Evolutionary conservation across 805 yeast species (phyloP).

Genomic region (Wickerhamia fluorescens): DNA sequence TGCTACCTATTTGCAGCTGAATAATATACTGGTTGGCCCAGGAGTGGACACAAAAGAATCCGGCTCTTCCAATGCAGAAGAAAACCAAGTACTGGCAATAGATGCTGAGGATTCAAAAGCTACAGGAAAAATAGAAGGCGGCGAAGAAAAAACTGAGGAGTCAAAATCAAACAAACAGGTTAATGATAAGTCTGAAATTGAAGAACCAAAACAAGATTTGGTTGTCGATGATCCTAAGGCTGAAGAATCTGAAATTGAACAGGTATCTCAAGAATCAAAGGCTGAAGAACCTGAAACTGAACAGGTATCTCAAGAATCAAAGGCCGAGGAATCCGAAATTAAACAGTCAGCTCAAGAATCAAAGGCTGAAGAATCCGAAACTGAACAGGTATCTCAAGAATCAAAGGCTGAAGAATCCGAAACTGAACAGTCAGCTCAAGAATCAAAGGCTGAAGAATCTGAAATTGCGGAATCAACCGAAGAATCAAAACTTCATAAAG

Average conservation of each 20-base stretch:
- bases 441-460: slow-evolving; percentile 1
- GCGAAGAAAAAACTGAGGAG: no score
- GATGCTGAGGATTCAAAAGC: slow-evolving; percentile 7
- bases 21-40: no score
- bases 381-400: no score
- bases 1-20: no score
- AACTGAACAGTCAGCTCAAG: background rate
- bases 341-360: background rate
- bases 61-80: background rate
- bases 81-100: slow-evolving; percentile 1
- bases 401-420: background rate
- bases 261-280: slow-evolving; percentile 1
- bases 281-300: background rate
- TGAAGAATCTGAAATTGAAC: background rate
- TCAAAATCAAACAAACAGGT: no score
- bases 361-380: no score
- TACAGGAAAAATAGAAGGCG: background rate
- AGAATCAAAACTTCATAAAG: background rate
- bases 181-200: slow-evolving; percentile 1
- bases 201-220: background rate
- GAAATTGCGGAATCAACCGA: slow-evolving; percentile 2
- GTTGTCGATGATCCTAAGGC: background rate
- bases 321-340: slow-evolving; percentile 3
- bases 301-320: background rate
- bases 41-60: no score